These are phyloP conservation scores for Phytopythium boreale DNA, from an alignment of 352 stramenopile species.

Conservation along the genomic window DNA sequence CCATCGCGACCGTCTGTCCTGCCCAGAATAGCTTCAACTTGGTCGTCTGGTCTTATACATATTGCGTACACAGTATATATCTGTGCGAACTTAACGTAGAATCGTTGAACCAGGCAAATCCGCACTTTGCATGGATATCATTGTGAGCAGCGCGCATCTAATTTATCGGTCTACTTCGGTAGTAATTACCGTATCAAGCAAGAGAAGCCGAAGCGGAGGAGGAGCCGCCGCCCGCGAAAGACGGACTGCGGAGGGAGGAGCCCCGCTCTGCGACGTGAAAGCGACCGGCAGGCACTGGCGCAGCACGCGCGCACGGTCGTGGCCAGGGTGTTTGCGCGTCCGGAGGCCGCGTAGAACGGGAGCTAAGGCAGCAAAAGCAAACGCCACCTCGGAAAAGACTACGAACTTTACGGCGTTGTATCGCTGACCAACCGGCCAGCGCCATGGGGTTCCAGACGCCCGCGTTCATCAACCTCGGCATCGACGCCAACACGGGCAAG, in stretches of 20 bases:
- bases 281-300: neutral
- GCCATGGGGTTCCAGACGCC: slow-evolving; percentile 65
- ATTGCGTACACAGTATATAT: no score
- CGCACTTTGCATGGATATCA: neutral
- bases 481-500: slow-evolving; percentile 82
- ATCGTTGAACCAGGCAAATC: neutral
- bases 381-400: neutral
- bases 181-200: no score
- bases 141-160: neutral
- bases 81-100: neutral
- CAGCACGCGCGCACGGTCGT: neutral
- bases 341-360: neutral
- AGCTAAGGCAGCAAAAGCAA: neutral
- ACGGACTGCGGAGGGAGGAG: neutral
- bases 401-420: neutral
- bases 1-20: neutral
- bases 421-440: neutral
- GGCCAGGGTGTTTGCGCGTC: neutral
- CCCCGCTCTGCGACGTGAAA: neutral
- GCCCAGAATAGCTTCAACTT: slow-evolving; percentile 6
- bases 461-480: slow-evolving; percentile 78
- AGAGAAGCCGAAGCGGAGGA: no score
- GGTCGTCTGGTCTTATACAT: no score
- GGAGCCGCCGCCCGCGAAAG: neutral
- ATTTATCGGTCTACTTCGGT: no score